phyloP scores from a whole-genome alignment of 1,284 basidiomycete genomes.

The Heterobasidion occidentale region DNA sequence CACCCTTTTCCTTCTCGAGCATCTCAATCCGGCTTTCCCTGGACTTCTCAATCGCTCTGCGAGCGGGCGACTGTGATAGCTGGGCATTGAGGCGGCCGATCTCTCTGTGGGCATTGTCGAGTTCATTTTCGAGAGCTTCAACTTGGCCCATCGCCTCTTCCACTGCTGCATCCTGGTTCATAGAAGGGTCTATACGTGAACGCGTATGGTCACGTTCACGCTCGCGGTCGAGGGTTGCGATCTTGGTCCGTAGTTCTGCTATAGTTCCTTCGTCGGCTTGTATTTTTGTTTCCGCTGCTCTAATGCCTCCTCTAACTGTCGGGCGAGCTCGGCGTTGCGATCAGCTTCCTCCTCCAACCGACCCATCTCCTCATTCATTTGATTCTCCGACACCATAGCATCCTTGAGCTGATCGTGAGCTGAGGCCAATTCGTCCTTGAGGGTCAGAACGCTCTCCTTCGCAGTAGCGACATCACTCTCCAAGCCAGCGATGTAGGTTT shows the following conservation, averaged over 20 bases:
- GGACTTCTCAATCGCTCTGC: constrained; percentile 65
- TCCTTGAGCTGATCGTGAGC: constrained; percentile 38
- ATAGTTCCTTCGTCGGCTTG: constrained; percentile 48
- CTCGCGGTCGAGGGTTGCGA: constrained; percentile 52
- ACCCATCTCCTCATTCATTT: constrained; percentile 27
- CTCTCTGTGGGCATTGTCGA: constrained; percentile 76
- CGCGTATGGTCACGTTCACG: constrained; percentile 36
- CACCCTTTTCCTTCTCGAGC: constrained; percentile 69
- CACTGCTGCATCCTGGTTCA: constrained; percentile 21
- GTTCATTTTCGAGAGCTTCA: constrained; percentile 62
- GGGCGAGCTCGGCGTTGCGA: constrained; percentile 42
- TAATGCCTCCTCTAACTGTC: constrained; percentile 66
- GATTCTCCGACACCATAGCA: constrained; percentile 37
- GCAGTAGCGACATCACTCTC: constrained; percentile 43
- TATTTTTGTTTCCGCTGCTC: constrained; percentile 65
- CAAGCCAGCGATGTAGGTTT: constrained; percentile 43
- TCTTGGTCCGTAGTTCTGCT: constrained; percentile 40
- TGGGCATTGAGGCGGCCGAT: constrained; percentile 67
- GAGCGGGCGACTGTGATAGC: constrained; percentile 66
- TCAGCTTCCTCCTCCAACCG: constrained; percentile 42
- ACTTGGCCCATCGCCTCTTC: constrained; percentile 46
- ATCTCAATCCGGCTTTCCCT: constrained; percentile 67
- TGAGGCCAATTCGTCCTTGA: constrained; percentile 42
- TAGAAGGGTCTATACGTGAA: constrained; percentile 25
- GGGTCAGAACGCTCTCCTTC: constrained; percentile 37